Evolutionary conservation across 805 yeast species (phyloP), one percentile per base, ranked within the genome.

Genomic region (Kurtzmaniella cleridarum): DNA sequence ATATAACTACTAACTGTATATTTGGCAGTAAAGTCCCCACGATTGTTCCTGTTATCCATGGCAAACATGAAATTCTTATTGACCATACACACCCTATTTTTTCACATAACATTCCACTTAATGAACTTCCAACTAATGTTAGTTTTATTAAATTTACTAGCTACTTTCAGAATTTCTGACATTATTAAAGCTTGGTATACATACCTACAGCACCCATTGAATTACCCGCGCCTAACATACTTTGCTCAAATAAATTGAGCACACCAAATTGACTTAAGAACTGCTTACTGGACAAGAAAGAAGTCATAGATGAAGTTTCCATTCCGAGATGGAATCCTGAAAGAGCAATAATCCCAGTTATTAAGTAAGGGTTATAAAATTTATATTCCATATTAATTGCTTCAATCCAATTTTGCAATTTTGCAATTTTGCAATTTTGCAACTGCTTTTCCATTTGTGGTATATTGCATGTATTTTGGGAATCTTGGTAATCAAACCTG

Each of bases 161-260:
- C 16, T 26, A 29, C n/a, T 5, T 14, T n/a, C 24, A 10, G 31
- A 8, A 15, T 27, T n/a, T n/a, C n/a, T n/a, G n/a, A n/a, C n/a
- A n/a, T n/a, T n/a, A n/a, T n/a, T n/a, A n/a, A n/a, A n/a, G n/a
- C n/a, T n/a, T 13, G 30, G 34, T 14, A 34, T 44, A 60, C 47
- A 24, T 51, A 57, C 62, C 46, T 7, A 61, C 56, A n/a, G 69
- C 67, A 2, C 71, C 71, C n/a, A 63, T 47, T 3, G 61, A 47
- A 36, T 49, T 54, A 31, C 59, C 51, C 7, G 62, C 50, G 27
- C 48, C 49, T 8, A 62, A 38, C 37, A 62, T 34, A 24, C 52
- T 50, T 8, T 48, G 49, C 37, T 61, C 65, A 41, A 57, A 39
- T 6, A 40, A 42, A 1, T 54, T 32, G 3, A 50, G 40, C 5